Base-by-base conservation (phyloP, 495 filamentous ascomycete genomes). In the Terfezia claveryi region DNA sequence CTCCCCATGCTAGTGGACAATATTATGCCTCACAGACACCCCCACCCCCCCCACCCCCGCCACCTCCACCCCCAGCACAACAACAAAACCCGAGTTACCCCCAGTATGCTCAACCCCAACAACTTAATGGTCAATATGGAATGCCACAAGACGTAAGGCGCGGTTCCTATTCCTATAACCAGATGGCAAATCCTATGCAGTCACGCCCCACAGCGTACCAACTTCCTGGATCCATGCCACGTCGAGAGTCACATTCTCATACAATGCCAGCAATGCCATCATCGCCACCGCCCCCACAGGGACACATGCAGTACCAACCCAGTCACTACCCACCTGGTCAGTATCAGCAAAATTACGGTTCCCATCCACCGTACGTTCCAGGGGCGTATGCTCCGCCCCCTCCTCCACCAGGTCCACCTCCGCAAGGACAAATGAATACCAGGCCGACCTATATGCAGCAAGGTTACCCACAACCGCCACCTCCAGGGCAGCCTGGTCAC, bases 1-100 rank as follows among this genome's bases (percentile, higher is more conserved):
- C 73, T 49, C 73, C 71, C 51, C 69, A 62, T 11, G 60, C 53
- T 20, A 46, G 12, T 20, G 41, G 12, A 2, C 17, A 20, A 14
- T 20, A 46, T 20, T 46, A 4, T 20, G 41, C 54, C 41, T 55
- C 55, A 37, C 49, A 51, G 16, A 44, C 54, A 44, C 50, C 38
- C 17, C 60, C 52, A n/a, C 49, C 59, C 12, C 51, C 55, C 5
- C 57, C 41, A 12, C 63, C 58, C 41, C 36, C 50, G 23, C 52
- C 50, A 32, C 59, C 38, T 53, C 20, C 58, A 55, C 56, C 60
- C 56, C 3, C 56, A 17, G 17, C 16, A 1, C 67, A 57, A 46
- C 67, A 58, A 53, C 64, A 62, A 56, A 51, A 23, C 6, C 14
- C n/a, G 11, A 6, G 50, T 46, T 46, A 46, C 5, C 5, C 14